These are phyloP conservation scores for Tanozyma kutaoensis DNA, from an alignment of 805 yeast species.

Conservation along the genomic window DNA sequence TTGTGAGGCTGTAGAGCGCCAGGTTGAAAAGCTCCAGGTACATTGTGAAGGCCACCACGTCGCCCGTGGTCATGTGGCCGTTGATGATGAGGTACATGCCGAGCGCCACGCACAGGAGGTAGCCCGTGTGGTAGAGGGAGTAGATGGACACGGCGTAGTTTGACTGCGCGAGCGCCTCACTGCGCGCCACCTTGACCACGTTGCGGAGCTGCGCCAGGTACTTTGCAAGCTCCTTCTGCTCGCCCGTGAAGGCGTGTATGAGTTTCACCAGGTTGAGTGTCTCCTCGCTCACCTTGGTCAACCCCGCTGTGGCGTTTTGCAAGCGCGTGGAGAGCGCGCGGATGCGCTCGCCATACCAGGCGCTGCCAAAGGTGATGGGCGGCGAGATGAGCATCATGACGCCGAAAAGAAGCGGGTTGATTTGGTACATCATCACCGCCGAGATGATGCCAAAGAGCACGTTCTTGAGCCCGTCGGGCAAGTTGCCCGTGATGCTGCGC, in stretches of 20 bases:
- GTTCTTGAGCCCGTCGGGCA: slow-evolving; percentile 32
- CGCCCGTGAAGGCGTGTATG: slow-evolving; percentile 31
- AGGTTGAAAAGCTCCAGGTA: slow-evolving; percentile 29
- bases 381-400: slow-evolving; percentile 31
- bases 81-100: slow-evolving; percentile 28
- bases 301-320: slow-evolving; percentile 31
- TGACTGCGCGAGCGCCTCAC: slow-evolving; percentile 31
- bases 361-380: slow-evolving; percentile 30
- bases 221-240: slow-evolving; percentile 24
- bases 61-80: slow-evolving; percentile 34
- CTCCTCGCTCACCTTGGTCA: slow-evolving; percentile 30
- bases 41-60: slow-evolving; percentile 33
- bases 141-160: slow-evolving; percentile 30
- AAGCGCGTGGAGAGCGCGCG: slow-evolving; percentile 24
- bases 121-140: slow-evolving; percentile 27
- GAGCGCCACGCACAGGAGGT: slow-evolving; percentile 26
- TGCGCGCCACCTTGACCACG: slow-evolving; percentile 26
- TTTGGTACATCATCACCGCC: slow-evolving; percentile 30
- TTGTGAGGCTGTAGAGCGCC: slow-evolving; percentile 31
- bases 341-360: slow-evolving; percentile 31
- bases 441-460: slow-evolving; percentile 26
- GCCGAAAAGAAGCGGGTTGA: slow-evolving; percentile 28
- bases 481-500: slow-evolving; percentile 26
- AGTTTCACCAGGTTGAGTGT: slow-evolving; percentile 28
- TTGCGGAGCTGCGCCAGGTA: slow-evolving; percentile 24